Evolutionary conservation across 2,329 filamentous ascomycete species (phyloP).

Genomic region (Epicoccum nigrum): DNA sequence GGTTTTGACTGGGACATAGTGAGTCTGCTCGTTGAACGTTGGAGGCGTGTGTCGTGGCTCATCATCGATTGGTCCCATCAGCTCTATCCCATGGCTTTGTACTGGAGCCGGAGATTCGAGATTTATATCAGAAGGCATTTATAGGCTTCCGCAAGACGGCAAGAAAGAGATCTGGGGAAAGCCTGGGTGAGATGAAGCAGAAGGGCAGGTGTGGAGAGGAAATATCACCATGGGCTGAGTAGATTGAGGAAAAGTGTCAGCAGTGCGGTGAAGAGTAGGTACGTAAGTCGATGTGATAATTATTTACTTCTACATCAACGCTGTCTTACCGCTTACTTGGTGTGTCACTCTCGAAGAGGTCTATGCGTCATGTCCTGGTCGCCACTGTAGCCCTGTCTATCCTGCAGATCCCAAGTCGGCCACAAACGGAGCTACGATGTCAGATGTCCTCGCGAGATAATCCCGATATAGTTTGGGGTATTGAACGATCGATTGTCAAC

Average conservation of each 20-base stretch:
- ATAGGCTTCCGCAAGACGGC: background rate
- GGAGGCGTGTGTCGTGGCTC: constrained; percentile 1
- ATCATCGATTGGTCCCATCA: too few relatives aligned
- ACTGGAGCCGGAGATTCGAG: background rate
- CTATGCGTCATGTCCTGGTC: too few relatives aligned
- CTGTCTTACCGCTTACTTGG: background rate
- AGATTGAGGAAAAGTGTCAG: too few relatives aligned
- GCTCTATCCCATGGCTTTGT: background rate
- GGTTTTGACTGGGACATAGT: constrained; percentile 28
- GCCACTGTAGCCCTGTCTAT: too few relatives aligned
- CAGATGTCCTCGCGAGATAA: too few relatives aligned
- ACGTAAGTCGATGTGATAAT: too few relatives aligned
- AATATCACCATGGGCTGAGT: too few relatives aligned
- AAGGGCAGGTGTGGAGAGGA: background rate
- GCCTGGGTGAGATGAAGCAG: background rate
- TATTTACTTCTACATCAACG: too few relatives aligned
- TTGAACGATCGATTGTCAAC: background rate
- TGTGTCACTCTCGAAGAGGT: background rate
- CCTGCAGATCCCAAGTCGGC: too few relatives aligned
- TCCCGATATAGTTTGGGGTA: too few relatives aligned
- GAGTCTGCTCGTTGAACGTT: constrained; percentile 29
- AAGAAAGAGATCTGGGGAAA: background rate
- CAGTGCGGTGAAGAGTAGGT: too few relatives aligned
- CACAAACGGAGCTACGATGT: background rate
- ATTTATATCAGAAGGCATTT: background rate